Base-by-base conservation (phyloP, 805 yeast species). In the Ogataea methanolica region DNA sequence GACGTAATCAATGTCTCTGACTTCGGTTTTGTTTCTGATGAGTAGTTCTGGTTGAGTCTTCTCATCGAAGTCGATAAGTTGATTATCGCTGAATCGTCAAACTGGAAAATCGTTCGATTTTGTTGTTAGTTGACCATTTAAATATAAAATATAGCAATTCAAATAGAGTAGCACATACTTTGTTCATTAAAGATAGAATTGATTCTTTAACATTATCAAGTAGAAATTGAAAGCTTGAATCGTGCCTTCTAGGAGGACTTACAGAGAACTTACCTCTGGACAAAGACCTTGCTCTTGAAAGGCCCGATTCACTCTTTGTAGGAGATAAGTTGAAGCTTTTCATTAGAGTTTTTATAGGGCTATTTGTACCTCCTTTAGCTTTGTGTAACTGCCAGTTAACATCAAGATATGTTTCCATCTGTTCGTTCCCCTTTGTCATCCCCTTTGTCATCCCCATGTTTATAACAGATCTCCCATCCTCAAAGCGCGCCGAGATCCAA, bases 191-290 rank as follows among this genome's bases (percentile, higher is more conserved):
- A 26, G 36, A 33, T 17, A 33, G 15, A 4, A 51, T 34, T 5
- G 51, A 31, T 21, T 19, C 49, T 14, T 41, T 42, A 23, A 51
- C 50, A 19, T 50, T 53, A 38, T 51, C 55, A 11, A 56, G 35
- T 21, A 56, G 37, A 36, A 47, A 56, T 21, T 50, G 58, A 34
- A 56, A 56, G 29, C 58, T 52, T 2, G 58, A 51, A 39, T 56
- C 60, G 14, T 44, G 52, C 40, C 46, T 50, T 33, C 53, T 51
- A 33, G 47, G 51, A 22, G 42, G 39, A 17, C 39, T 42, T 23
- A 46, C 48, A 26, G 31, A 26, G 31, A 26, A 26, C 31, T 26
- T 26, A 26, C 31, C 31, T 26, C 31, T 26, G 31, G 31, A 26
- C 31, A 26, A 26, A 26, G 31, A 26, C 31, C 11, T 26, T 26